Evolutionary conservation across 352 stramenopile genomes (phyloP), one percentile per base, ranked within the genome.

Genomic region (Thraustotheca clavata): DNA sequence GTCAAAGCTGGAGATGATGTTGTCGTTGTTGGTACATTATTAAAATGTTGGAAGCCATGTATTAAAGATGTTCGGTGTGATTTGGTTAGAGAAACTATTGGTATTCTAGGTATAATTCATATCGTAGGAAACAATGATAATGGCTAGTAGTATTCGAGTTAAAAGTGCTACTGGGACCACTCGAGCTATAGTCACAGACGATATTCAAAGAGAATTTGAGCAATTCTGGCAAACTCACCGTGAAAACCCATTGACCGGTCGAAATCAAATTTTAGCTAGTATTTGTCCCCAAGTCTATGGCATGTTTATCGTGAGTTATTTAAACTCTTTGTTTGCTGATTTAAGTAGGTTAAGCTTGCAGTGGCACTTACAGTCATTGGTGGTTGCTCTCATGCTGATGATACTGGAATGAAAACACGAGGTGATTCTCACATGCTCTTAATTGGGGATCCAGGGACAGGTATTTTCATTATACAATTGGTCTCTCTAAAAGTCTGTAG

Each of bases 1-100:
- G 79, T 89, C 20, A 88, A 98, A 71, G 92, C 96, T 36, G 96
- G 96, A n/a, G 96, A 99, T 74, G 93, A 98, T 62, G 94, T 99
- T 3, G 82, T 97, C 0, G 84, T 96, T 8, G 80, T 89, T 8
- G 95, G 95, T 4, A 96, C 89, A 40, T 74, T 98, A 20, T 81
- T 98, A 70, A 89, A 91, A 5, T 91, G 94, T 61, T 99, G 96
- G 96, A 80, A 82, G 48, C 87, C 83, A 8, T 76, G 75, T 29
- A 79, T 85, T 39, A 60, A 71, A 36, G 78, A 88, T 16, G 77
- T 95, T 8, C 88, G 96, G 49, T 97, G 91, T 59, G 86, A 97
- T 59, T 80, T 98, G 1, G 80, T 83, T 9, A 77, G 82, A 47
- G 73, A 77, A n/a, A 70, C 93, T 32, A 54, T 71, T 26, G 82